Evolutionary conservation across 805 yeast species (phyloP).

Genomic region (Suhomyces prunicola): DNA sequence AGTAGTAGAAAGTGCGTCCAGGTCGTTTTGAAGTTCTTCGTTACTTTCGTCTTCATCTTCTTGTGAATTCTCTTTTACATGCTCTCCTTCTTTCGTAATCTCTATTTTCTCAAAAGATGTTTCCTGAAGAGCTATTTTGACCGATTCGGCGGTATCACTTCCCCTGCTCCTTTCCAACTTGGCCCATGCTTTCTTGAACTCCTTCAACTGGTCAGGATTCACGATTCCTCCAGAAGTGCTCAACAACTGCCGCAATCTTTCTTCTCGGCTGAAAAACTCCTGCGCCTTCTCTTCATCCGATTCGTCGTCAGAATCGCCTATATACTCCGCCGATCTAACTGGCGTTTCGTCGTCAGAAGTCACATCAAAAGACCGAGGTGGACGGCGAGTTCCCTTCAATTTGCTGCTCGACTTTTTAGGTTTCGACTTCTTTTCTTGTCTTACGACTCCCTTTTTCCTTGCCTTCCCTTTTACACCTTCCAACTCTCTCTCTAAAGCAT

Average conservation of each 20-base stretch:
- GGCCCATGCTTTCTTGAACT: constrained; percentile 32
- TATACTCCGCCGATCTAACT: constrained; percentile 50
- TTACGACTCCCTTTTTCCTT: constrained; percentile 17
- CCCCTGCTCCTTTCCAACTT: constrained; percentile 14
- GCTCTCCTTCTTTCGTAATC: neutral
- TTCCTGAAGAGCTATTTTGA: constrained; percentile 15
- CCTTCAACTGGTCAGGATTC: constrained; percentile 28
- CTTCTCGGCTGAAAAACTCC: constrained; percentile 56
- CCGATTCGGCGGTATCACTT: constrained; percentile 7
- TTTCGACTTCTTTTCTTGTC: constrained; percentile 3
- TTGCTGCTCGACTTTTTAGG: neutral
- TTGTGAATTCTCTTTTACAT: constrained; percentile 4
- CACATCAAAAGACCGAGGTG: constrained; percentile 26
- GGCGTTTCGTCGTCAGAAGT: constrained; percentile 26
- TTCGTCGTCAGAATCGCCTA: constrained; percentile 62
- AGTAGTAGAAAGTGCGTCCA: neutral
- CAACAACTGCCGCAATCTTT: constrained; percentile 41
- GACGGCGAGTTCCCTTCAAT: constrained; percentile 8
- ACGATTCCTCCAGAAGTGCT: constrained; percentile 37
- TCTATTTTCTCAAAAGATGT: constrained; percentile 5
- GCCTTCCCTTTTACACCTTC: constrained; percentile 24
- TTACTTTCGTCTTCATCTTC: constrained; percentile 4
- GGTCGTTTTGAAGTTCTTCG: neutral
- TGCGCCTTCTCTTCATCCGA: constrained; percentile 54
- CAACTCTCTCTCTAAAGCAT: constrained; percentile 22